A percentile compares a stretch with the other conserved stretches of the same genome.
phyloP scores from a whole-genome alignment of 768 basidiomycete genomes.

The Pholiota molesta region DNA sequence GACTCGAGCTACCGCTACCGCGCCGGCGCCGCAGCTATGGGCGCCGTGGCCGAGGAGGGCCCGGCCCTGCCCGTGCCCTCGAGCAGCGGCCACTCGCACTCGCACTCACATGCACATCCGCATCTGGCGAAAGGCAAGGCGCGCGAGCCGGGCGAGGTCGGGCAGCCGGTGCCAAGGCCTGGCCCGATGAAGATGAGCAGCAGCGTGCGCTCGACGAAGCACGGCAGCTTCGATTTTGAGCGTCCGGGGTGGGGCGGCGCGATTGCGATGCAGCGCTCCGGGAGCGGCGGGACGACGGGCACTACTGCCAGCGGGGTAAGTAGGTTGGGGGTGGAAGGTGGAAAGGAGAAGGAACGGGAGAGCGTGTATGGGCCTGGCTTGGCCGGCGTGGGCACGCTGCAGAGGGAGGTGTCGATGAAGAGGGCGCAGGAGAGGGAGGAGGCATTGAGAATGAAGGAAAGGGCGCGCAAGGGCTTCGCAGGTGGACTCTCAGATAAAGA shows the following conservation, averaged over 20 bases:
- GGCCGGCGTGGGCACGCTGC: constrained; percentile 48
- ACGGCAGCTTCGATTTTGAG: constrained; percentile 80
- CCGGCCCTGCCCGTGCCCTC: constrained; percentile 2
- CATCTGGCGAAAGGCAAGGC: constrained; percentile 27
- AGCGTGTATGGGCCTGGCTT: constrained; percentile 43
- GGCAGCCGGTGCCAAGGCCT: constrained; percentile 10
- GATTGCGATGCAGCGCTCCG: constrained; percentile 45
- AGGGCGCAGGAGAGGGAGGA: constrained; percentile 43
- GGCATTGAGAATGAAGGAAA: constrained; percentile 26
- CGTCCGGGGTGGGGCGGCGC: constrained; percentile 52
- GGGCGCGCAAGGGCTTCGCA: constrained; percentile 16
- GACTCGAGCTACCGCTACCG: constrained; percentile 42
- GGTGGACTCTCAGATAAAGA: constrained; percentile 16
- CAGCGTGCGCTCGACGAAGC: constrained; percentile 51
- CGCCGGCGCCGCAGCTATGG: constrained; percentile 27
- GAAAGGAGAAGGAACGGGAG: constrained; percentile 34
- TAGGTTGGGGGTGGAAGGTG: constrained; percentile 23
- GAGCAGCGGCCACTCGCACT: constrained; percentile 1
- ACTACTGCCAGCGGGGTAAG: constrained; percentile 35
- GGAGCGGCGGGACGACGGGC: constrained; percentile 39
- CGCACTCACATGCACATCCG: constrained; percentile 5
- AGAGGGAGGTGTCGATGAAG: constrained; percentile 43
- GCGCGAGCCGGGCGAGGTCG: constrained; percentile 21
- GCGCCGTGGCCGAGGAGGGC: constrained; percentile 41
- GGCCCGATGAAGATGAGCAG: constrained; percentile 27